Base-by-base conservation (phyloP, 768 basidiomycete species). In the Gymnopilus junonius region DNA sequence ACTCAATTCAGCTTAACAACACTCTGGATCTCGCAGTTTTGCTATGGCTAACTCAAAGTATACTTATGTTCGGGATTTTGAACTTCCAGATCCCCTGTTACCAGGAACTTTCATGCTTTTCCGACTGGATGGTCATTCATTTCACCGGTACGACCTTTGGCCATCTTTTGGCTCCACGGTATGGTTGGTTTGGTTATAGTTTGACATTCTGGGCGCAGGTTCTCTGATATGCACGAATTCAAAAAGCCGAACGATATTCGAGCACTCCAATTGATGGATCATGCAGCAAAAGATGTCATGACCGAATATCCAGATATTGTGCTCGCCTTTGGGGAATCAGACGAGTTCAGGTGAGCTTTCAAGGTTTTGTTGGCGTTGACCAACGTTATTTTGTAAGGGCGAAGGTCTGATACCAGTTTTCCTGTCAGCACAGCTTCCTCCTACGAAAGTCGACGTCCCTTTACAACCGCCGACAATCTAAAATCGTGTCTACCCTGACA, bases 281-380 rank as follows among this genome's bases (percentile, higher is more conserved):
- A 86, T 59, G 94, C 95, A 1, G 97, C 97, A 0, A 82, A 79
- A 66, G 81, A 84, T 50, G 81, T 95, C 43, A 93, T 99, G 93
- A 79, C 87, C 31, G 88, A 91, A 70, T 90, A 91, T 70, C 84
- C 86, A 35, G 96, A 97, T 72, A 86, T 97, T 61, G 80, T 93
- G 12, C 82, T 97, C 20, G 97, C 84, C 0, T 99, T 96, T 72
- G 97, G 97, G 1, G 93, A 99, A 79, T 97, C 95, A 20, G 97
- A 99, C 74, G 97, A 99, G 76, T 99, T 88, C 76, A 97, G 95
- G 96, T 91, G 64, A 67, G 69, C 35, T 42, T n/a, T 35, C n/a
- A n/a, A n/a, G n/a, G n/a, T n/a, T n/a, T n/a, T n/a, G n/a, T n/a
- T n/a, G n/a, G n/a, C n/a, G n/a, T n/a, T n/a, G n/a, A n/a, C n/a